phyloP scores from a whole-genome alignment of 2,329 filamentous ascomycete species.

The Pseudocercospora fuligena region DNA sequence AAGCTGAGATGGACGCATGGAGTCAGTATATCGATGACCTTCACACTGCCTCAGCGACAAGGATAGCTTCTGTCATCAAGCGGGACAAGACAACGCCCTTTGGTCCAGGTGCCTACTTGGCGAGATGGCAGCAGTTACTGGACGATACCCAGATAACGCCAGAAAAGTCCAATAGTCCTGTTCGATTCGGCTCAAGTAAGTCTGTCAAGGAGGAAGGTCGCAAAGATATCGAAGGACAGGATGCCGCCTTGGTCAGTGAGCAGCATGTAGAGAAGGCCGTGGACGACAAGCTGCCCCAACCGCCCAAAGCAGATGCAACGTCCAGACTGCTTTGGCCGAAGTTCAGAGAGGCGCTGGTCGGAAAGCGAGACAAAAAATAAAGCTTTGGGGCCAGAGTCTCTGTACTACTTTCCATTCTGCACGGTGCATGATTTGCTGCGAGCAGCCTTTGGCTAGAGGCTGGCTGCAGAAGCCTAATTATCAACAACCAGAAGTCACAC shows the following conservation, averaged over 20 bases:
- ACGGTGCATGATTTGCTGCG: conserved; percentile 4
- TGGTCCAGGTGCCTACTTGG: conserved; percentile 74
- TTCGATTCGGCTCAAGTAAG: conserved; percentile 50
- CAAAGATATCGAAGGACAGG: conserved; percentile 42
- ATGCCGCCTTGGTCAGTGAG: conserved; percentile 32
- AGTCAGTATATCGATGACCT: conserved; percentile 63
- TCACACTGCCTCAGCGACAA: conserved; percentile 57
- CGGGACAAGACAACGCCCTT: conserved; percentile 49
- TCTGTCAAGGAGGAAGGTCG: conserved; percentile 44
- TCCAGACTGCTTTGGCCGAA: conserved; percentile 39
- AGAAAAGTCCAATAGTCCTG: conserved; percentile 53
- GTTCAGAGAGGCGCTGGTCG: conserved; percentile 41
- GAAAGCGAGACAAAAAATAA: not conserved
- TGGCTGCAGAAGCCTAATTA: conserved; percentile 9
- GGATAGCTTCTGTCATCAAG: conserved; percentile 63
- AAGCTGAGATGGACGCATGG: conserved; percentile 63
- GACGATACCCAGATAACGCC: conserved; percentile 74
- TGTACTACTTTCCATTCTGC: not conserved
- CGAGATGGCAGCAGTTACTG: conserved; percentile 72
- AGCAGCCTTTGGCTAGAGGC: conserved; percentile 5
- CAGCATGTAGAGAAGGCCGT: conserved; percentile 39
- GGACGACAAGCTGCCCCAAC: conserved; percentile 34
- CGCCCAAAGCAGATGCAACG: conserved; percentile 39
- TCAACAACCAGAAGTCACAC: conserved; percentile 6
- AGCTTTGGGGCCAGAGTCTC: not conserved